Evolutionary conservation across 2,329 filamentous ascomycete species (phyloP), one percentile per base, ranked within the genome.

Genomic region (Sclerotinia spermophila): DNA sequence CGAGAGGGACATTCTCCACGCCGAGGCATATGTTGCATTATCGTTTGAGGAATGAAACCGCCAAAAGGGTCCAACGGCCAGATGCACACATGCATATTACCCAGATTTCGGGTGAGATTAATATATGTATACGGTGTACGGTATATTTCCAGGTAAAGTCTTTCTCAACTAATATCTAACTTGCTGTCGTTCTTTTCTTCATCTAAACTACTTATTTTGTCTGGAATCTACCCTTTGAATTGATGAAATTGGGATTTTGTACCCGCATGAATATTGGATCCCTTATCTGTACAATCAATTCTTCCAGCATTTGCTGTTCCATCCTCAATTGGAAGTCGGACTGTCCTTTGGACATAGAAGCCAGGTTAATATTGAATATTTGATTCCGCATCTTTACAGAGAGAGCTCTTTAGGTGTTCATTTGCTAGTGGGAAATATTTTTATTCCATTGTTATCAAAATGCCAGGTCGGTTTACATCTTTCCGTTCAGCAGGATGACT

Each of bases 381-480:
- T 21, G 3, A 51, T 51, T 19, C 30, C 21, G 8, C 48, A 21
- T 51, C 15, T 51, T 5, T 13, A 19, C 21, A 7, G 17, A 65
- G 44, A 7, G 17, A 65, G 44, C 44, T 38, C 8, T 15, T 3
- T 1, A 4, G 8, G 33, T 11, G 1, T 48, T 65, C 33, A 8
- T 65, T 17, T 30, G 8, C 53, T 38, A 24, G 3, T n/a, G 53
- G 35, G 6, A 24, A 7, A 40, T 53, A 27, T 38, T 65, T 4
- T 19, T 13, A 27, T 10, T 13, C 7, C 24, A 21, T 65, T 27
- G 8, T 5, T 10, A 53, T 66, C n/a, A 59, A 45, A 61, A 77
- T 77, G 76, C 74, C 76, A 74, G 74, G 76, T 77, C 11, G 71
- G 70, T n/a, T 27, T 21, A 33, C 53, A 40, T 67, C 30, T 30